Evolutionary conservation across 495 filamentous ascomycete genomes (phyloP), one percentile per base, ranked within the genome.

Genomic region (Bathelium albidoporum): DNA sequence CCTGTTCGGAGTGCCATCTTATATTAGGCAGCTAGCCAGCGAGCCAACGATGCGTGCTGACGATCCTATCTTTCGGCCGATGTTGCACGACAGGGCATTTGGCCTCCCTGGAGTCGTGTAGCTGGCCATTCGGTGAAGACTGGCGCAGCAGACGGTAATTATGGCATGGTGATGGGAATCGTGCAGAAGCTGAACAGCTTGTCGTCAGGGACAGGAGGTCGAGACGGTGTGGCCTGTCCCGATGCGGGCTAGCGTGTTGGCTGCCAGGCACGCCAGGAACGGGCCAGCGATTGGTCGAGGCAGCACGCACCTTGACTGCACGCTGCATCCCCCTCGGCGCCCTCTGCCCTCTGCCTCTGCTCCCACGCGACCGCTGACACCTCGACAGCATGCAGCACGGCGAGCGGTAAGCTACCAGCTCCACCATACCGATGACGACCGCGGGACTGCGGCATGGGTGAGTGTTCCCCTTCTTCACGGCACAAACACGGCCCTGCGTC

Each of bases 221-320:
- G 34, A 39, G 34, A 39, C 14, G 34, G 5, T 39, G 5, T 39
- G 34, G 34, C 5, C 34, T 5, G 5, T 5, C 34, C 34, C 34
- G 34, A 55, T 55, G 12, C 5, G 49, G 49, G 11, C 24, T 28
- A 29, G 20, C 49, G 49, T 9, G 22, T 9, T 29, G 7, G 24
- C 49, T 55, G 49, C 16, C 49, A 55, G 49, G 49, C 49, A 55
- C 49, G 49, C 49, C 49, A 55, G 49, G 49, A 55, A 55, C 49
- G 5, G 49, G 16, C 5, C n/a, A n/a, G 49, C 49, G 5, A 55
- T 55, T 55, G 49, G 49, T 24, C 49, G 7, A 29, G 9, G 20
- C 16, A n/a, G 29, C 26, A 55, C 49, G 49, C 49, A 55, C 49
- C 49, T 55, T 29, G 49, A 55, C 49, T 55, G 49, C 49, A 55